Conservation (phyloP, 441 rosid species). For the Euphorbia celastroides region DNA sequence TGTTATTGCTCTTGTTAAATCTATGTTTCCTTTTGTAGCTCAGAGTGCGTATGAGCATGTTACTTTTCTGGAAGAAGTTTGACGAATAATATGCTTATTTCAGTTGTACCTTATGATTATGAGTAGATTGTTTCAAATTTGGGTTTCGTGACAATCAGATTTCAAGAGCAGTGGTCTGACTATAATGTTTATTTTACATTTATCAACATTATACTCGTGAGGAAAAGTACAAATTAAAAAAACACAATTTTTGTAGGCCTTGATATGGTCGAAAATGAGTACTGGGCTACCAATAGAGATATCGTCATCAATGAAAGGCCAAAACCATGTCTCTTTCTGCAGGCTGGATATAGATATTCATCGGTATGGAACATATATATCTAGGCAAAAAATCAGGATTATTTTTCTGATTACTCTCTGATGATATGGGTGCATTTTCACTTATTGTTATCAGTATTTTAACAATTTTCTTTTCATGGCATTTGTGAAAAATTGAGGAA, state of each 20-base stretch:
- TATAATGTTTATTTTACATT: conserved; percentile 5
- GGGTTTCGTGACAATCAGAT: neutral
- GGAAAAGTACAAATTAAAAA: conserved; percentile 8
- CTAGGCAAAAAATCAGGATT: neutral
- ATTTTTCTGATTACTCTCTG: neutral
- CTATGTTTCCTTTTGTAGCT: neutral
- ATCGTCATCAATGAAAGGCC: conserved; percentile 84
- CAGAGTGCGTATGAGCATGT: neutral
- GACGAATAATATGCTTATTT: neutral
- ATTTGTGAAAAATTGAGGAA: neutral
- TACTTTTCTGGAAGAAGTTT: neutral
- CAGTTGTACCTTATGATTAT: neutral
- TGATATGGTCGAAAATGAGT: conserved; percentile 99
- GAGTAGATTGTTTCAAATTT: neutral
- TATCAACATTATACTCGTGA: conserved; percentile 2
- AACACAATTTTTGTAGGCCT: conserved; percentile 49
- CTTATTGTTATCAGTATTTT: neutral
- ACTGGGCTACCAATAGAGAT: conserved; percentile 97
- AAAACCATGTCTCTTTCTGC: conserved; percentile 73
- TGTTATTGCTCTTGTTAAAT: neutral
- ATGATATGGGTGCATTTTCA: neutral
- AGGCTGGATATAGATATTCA: conserved; percentile 96
- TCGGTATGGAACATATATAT: conserved; percentile 44
- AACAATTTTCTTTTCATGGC: neutral
- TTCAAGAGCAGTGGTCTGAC: neutral